Base-by-base conservation (phyloP, 2,329 filamentous ascomycete species). In the Alternaria tenuissima region DNA sequence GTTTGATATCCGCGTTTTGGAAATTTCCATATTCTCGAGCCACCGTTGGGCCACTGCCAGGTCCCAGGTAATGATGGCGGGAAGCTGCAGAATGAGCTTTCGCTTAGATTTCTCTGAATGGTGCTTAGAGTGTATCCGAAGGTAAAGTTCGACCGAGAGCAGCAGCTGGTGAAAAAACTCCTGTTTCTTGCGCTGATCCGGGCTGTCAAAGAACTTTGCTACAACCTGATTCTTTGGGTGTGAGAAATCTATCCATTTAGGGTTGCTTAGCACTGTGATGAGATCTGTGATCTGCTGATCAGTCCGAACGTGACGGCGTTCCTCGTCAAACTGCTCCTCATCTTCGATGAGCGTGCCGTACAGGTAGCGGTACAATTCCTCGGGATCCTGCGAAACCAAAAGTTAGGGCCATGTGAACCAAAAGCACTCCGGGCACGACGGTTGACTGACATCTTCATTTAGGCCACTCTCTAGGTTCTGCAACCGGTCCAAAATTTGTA, bases 81-180 rank as follows among this genome's bases (percentile, higher is more conserved):
- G 90, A 26, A 92, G 85, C 69, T 89, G 86, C 26, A 80, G 78
- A 30, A 91, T 79, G 46, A 92, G 81, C 69, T 87, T 88, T 67
- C 88, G 85, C 76, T 89, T 91, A 38, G 87, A 85, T 78, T 83
- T 85, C 26, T 87, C 86, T n/a, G 81, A 80, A 74, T 91, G 88
- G 51, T 85, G 80, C 26, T 80, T 81, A 1, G 86, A 88, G 68
- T 89, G 86, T 67, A 93, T 91, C 39, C 91, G 86, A 58, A 91
- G 76, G 70, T 91, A 88, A 5, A 93, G 82, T 76, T 93, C 91
- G 49, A 91, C 82, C 64, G 89, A 90, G 42, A 93, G 84, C 3
- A 93, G 82, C n/a, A 93, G 79, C 76, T 93, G 91, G 73, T 92
- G 89, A 75, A 91, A 92, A 79, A 93, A 93, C 26, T 84, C 84